These are phyloP conservation scores for Penicillium sp. DNA, from an alignment of 2,329 filamentous ascomycete species.

Conservation along the genomic window DNA sequence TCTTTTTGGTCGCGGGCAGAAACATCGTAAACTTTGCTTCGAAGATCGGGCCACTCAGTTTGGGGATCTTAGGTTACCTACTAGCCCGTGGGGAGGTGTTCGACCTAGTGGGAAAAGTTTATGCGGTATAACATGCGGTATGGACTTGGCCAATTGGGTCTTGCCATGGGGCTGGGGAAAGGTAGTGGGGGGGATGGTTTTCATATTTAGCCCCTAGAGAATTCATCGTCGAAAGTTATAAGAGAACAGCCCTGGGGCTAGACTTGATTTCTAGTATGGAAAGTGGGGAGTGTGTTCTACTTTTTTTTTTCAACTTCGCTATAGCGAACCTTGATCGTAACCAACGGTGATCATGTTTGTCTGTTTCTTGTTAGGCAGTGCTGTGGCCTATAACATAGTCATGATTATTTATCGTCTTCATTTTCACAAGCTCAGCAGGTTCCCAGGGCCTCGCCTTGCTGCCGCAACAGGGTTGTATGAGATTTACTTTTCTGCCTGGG, in stretches of 20 bases:
- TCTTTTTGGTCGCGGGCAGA: not conserved
- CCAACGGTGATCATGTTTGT: slow-evolving; percentile 12
- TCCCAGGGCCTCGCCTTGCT: slow-evolving; percentile 23
- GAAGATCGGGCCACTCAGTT: not conserved
- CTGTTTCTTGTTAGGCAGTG: slow-evolving; percentile 24
- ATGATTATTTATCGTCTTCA: slow-evolving; percentile 25
- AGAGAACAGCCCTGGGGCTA: not conserved
- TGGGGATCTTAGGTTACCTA: too few species aligned
- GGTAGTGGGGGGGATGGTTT: not conserved
- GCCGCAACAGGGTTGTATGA: slow-evolving; percentile 25
- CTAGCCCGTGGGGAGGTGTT: not conserved
- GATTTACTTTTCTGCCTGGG: slow-evolving; percentile 21
- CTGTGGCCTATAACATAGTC: slow-evolving; percentile 21
- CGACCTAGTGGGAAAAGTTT: not conserved
- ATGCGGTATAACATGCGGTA: slow-evolving; percentile 7
- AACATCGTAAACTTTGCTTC: too few species aligned
- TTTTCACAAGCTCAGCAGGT: slow-evolving; percentile 22
- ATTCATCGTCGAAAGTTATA: not conserved
- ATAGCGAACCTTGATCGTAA: not conserved
- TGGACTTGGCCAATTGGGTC: slow-evolving; percentile 1
- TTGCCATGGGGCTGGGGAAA: not conserved
- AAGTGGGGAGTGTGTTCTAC: not conserved
- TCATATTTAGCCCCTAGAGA: not conserved
- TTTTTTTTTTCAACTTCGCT: not conserved
- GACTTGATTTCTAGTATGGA: not conserved